phyloP scores from a whole-genome alignment of 2,329 filamentous ascomycete species.

The Fusarium goolgardi region DNA sequence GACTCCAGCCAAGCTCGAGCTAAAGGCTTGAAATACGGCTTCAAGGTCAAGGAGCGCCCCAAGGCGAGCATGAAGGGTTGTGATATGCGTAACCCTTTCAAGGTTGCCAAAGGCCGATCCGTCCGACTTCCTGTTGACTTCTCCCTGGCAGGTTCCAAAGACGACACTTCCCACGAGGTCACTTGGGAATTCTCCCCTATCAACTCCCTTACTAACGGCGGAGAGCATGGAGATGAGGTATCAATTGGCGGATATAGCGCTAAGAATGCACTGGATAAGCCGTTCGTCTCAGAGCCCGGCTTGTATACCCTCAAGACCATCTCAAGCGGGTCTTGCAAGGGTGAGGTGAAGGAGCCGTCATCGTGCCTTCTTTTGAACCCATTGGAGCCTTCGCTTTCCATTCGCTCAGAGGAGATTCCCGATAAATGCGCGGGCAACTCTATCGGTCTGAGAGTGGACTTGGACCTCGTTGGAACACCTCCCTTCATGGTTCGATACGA shows the following conservation, averaged over 20 bases:
- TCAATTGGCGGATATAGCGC: constrained; percentile 69
- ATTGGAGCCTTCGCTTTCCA: constrained; percentile 80
- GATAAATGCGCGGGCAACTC: constrained; percentile 97
- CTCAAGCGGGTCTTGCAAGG: constrained; percentile 82
- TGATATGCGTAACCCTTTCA: constrained; percentile 81
- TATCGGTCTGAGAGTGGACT: constrained; percentile 86
- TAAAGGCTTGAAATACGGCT: constrained; percentile 77
- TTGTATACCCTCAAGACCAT: constrained; percentile 88
- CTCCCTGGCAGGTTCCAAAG: constrained; percentile 66
- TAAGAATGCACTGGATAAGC: constrained; percentile 71
- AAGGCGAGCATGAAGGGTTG: constrained; percentile 77
- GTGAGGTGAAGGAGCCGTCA: constrained; percentile 91
- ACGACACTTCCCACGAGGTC: constrained; percentile 76
- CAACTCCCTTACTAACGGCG: constrained; percentile 73
- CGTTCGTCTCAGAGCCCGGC: constrained; percentile 79
- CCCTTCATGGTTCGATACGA: constrained; percentile 88
- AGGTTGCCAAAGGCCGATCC: constrained; percentile 80
- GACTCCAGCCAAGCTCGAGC: constrained; percentile 74
- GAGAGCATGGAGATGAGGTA: constrained; percentile 73
- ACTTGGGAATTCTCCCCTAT: constrained; percentile 86
- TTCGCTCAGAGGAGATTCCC: constrained; percentile 83
- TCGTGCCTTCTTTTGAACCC: constrained; percentile 95
- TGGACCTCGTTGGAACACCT: constrained; percentile 92
- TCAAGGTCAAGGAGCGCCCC: constrained; percentile 89
- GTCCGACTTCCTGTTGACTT: constrained; percentile 78